Evolutionary conservation across 768 basidiomycete species (phyloP).

Genomic region (Tulasnella sp.): DNA sequence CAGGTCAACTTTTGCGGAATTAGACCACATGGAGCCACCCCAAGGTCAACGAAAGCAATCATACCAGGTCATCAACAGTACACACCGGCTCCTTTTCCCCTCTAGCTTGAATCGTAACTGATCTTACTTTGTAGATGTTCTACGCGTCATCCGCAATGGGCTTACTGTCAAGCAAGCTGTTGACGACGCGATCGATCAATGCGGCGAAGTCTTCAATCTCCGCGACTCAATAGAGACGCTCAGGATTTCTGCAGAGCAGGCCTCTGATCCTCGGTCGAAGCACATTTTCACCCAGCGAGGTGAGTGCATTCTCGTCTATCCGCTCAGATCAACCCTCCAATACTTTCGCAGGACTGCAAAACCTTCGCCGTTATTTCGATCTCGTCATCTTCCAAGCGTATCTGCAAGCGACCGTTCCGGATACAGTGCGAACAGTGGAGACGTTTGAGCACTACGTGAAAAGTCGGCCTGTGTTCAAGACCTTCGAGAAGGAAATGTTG

Average conservation of each 20-base stretch:
- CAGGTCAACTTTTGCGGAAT: background rate
- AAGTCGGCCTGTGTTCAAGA: slow-evolving; percentile 88
- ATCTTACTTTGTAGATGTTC: slow-evolving; percentile 41
- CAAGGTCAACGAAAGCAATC: slow-evolving; percentile 38
- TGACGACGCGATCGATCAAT: slow-evolving; percentile 81
- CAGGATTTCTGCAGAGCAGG: slow-evolving; percentile 64
- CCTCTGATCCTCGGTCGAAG: slow-evolving; percentile 59
- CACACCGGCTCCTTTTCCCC: slow-evolving; percentile 22
- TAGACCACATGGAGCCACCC: slow-evolving; percentile 5
- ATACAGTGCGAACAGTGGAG: slow-evolving; percentile 64
- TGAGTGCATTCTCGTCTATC: slow-evolving; percentile 23
- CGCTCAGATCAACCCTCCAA: background rate
- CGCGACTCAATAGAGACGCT: slow-evolving; percentile 82
- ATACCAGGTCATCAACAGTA: slow-evolving; percentile 85
- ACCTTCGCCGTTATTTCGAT: slow-evolving; percentile 74
- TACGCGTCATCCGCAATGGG: slow-evolving; percentile 80
- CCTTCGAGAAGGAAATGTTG: slow-evolving; percentile 83
- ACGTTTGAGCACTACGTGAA: slow-evolving; percentile 75
- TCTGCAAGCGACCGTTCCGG: slow-evolving; percentile 66
- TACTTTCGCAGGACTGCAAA: slow-evolving; percentile 51
- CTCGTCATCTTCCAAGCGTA: slow-evolving; percentile 86
- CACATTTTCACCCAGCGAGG: slow-evolving; percentile 60
- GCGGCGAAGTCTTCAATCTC: slow-evolving; percentile 70
- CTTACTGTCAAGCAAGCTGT: slow-evolving; percentile 75
- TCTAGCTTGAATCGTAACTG: background rate